A percentile compares a stretch with the other conserved stretches of the same genome.
Evolutionary conservation across 768 basidiomycete species (phyloP).

Genomic region (Cystofilobasidium ferigula): DNA sequence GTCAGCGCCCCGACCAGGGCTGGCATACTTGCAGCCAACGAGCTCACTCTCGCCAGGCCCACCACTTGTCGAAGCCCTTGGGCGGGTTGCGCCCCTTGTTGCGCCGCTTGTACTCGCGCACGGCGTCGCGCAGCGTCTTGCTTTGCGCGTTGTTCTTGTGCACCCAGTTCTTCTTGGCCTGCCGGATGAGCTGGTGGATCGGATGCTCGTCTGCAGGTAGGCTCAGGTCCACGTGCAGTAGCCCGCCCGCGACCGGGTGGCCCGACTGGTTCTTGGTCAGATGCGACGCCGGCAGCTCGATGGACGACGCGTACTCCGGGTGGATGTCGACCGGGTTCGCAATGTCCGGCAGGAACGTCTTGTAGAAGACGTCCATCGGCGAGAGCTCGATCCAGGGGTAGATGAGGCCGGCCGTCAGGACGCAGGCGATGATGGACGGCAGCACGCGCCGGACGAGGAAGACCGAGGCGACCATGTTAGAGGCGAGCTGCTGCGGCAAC

Average conservation of each 20-base stretch:
- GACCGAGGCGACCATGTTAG: not conserved
- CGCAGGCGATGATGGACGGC: not conserved
- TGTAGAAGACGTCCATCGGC: slow-evolving; percentile 5
- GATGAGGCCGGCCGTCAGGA: not conserved
- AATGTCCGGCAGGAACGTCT: not conserved
- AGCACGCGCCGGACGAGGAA: slow-evolving; percentile 1
- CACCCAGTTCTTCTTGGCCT: slow-evolving; percentile 33
- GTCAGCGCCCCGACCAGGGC: not conserved
- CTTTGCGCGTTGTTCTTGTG: slow-evolving; percentile 31
- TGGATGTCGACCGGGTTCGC: not conserved
- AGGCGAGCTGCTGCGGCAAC: not conserved
- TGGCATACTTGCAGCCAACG: not conserved
- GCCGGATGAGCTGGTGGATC: slow-evolving; percentile 35
- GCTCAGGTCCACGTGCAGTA: slow-evolving; percentile 32
- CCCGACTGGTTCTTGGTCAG: not conserved
- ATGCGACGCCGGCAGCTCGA: not conserved
- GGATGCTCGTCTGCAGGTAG: slow-evolving; percentile 32
- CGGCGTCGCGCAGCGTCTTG: slow-evolving; percentile 31
- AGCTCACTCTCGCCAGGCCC: slow-evolving; percentile 34
- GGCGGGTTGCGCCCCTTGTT: slow-evolving; percentile 31
- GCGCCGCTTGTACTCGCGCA: slow-evolving; percentile 33
- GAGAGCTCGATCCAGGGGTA: not conserved
- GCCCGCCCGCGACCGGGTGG: slow-evolving; percentile 29
- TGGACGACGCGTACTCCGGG: slow-evolving; percentile 1
- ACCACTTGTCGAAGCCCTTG: slow-evolving; percentile 38